A percentile compares a stretch with the other conserved stretches of the same genome.
Evolutionary conservation across 441 rosid genomes (phyloP).

Genomic region (Melastoma candidum): DNA sequence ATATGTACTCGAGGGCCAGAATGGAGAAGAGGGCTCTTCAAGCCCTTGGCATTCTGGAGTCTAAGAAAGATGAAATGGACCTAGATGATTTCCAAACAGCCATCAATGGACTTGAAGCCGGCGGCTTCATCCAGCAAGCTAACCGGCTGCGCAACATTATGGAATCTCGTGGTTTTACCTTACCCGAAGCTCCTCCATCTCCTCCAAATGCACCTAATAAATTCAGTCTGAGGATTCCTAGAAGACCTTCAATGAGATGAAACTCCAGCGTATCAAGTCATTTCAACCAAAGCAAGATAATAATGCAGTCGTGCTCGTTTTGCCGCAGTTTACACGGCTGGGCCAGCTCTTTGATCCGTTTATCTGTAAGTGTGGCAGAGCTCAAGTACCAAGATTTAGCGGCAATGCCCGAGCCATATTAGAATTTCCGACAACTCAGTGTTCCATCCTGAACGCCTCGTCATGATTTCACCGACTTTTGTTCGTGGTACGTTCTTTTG

Average conservation of each 20-base stretch:
- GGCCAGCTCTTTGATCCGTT: too few species aligned
- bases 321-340: too few species aligned
- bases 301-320: too few species aligned
- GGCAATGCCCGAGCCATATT: too few species aligned
- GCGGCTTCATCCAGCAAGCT: conserved; percentile 66
- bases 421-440: too few species aligned
- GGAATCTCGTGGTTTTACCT: conserved; percentile 44
- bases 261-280: too few species aligned
- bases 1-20: conserved; percentile 50
- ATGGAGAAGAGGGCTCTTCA: conserved; percentile 80
- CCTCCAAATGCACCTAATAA: conserved; percentile 18
- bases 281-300: too few species aligned
- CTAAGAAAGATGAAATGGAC: conserved; percentile 54
- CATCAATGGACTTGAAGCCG: conserved; percentile 39
- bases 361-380: too few species aligned
- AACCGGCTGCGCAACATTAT: conserved; percentile 33
- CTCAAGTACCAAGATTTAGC: too few species aligned
- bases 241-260: conserved; percentile 16
- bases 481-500: too few species aligned
- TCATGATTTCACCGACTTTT: too few species aligned
- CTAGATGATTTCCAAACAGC: conserved; percentile 48
- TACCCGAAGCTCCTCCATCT: conserved; percentile 28
- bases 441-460: too few species aligned
- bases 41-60: conserved; percentile 58
- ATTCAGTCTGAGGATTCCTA: conserved; percentile 5